phyloP scores from a whole-genome alignment of 2,329 filamentous ascomycete genomes.

The Ophiocordyceps camponoti-rufipedis region DNA sequence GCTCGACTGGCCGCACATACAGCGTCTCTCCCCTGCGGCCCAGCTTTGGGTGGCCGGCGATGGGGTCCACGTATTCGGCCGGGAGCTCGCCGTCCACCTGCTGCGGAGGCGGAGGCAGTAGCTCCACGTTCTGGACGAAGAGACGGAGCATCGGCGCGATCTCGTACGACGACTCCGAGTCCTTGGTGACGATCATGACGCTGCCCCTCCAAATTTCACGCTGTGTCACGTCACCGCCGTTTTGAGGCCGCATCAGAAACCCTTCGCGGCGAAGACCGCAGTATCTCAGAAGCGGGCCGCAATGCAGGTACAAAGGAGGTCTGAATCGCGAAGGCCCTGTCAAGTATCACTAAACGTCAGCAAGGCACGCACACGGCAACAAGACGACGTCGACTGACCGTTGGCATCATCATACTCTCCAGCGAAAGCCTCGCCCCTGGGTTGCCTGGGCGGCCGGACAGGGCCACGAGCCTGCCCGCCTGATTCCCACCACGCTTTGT shows the following conservation, averaged over 20 bases:
- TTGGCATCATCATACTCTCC: constrained; percentile 48
- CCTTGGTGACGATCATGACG: constrained; percentile 86
- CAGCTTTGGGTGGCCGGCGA: constrained; percentile 73
- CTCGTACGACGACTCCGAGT: constrained; percentile 66
- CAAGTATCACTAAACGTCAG: constrained; percentile 2
- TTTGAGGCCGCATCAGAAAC: constrained; percentile 11
- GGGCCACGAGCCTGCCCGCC: no score
- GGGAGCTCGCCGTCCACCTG: constrained; percentile 49
- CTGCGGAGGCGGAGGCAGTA: constrained; percentile 60
- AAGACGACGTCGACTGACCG: constrained; percentile 17
- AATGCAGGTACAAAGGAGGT: constrained; percentile 70
- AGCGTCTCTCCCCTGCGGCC: constrained; percentile 71
- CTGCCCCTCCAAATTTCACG: constrained; percentile 83
- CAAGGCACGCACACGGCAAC: background rate
- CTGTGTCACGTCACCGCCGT: constrained; percentile 18
- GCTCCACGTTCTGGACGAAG: constrained; percentile 71
- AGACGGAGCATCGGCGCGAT: constrained; percentile 62
- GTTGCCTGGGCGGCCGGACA: constrained; percentile 19
- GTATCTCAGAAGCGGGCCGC: constrained; percentile 78
- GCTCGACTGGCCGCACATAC: constrained; percentile 78
- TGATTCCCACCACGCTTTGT: constrained; percentile 63
- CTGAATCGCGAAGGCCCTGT: constrained; percentile 54
- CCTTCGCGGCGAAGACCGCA: constrained; percentile 60
- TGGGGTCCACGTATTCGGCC: constrained; percentile 73
- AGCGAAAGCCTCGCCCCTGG: constrained; percentile 40